Conservation (phyloP, 2,329 filamentous ascomycete genomes). For the Aureobasidium sp. region DNA sequence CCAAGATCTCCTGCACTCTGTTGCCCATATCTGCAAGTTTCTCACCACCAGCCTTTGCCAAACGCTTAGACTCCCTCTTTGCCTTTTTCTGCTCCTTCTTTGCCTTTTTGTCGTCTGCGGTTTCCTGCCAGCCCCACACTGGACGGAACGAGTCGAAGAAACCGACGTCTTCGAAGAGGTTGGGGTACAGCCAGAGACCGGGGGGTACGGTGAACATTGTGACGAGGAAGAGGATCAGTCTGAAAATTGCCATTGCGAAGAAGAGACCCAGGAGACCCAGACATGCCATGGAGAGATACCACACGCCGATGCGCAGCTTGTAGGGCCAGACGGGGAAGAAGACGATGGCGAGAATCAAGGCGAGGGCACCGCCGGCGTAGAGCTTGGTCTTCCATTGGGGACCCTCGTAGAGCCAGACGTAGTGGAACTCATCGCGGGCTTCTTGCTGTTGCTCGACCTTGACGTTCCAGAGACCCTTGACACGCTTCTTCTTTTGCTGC, state of each 20-base stretch:
- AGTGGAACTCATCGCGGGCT: slow-evolving; percentile 77
- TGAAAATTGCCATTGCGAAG: slow-evolving; percentile 96
- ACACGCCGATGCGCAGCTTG: slow-evolving; percentile 82
- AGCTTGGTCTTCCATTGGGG: slow-evolving; percentile 89
- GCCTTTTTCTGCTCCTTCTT: slow-evolving; percentile 28
- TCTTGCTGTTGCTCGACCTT: slow-evolving; percentile 95
- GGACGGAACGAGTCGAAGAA: slow-evolving; percentile 97
- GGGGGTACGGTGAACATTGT: slow-evolving; percentile 80
- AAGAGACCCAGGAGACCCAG: slow-evolving; percentile 83
- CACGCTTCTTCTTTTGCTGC: slow-evolving; percentile 64
- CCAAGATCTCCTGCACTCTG: background rate
- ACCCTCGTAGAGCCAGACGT: slow-evolving; percentile 93
- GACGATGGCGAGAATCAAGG: slow-evolving; percentile 78
- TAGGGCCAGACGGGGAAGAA: slow-evolving; percentile 96
- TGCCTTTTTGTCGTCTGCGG: slow-evolving; percentile 17
- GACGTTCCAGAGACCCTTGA: slow-evolving; percentile 95
- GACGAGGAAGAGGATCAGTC: slow-evolving; percentile 85
- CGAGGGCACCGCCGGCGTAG: slow-evolving; percentile 75
- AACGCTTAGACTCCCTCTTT: slow-evolving; percentile 27
- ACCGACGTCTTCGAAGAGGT: slow-evolving; percentile 95
- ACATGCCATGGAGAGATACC: slow-evolving; percentile 94
- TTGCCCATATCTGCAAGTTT: background rate
- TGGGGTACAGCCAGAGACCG: slow-evolving; percentile 96
- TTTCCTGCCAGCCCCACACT: slow-evolving; percentile 89
- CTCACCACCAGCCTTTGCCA: slow-evolving; percentile 18